These are phyloP conservation scores for Ziziphus jujuba DNA, from an alignment of 306 rosid genomes.

Conservation along the genomic window DNA sequence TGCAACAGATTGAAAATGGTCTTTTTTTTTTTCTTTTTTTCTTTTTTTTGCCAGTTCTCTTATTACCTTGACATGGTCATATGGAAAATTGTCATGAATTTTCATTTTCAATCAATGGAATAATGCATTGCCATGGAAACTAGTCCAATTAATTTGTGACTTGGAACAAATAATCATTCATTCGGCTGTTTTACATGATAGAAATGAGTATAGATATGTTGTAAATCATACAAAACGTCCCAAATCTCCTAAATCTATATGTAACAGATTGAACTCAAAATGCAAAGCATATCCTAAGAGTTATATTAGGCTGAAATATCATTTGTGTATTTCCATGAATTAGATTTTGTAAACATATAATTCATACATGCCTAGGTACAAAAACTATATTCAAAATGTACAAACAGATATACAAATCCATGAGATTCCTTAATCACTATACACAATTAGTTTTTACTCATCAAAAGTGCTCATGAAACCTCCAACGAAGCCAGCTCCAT, in stretches of 20 bases:
- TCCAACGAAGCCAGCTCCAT: slow-evolving; percentile 93
- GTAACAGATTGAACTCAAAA: neutral
- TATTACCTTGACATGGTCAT: neutral
- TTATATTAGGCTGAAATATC: neutral
- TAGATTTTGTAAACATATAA: too few relatives aligned
- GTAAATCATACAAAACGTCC: neutral
- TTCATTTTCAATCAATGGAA: neutral
- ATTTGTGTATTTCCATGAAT: too few relatives aligned
- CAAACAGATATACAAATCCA: neutral
- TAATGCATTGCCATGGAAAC: too few relatives aligned
- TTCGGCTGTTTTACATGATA: too few relatives aligned
- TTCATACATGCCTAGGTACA: too few relatives aligned
- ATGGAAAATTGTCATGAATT: neutral
- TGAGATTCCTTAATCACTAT: neutral
- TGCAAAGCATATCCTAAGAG: neutral
- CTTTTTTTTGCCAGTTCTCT: neutral
- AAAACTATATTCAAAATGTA: neutral
- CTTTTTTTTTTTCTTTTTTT: neutral
- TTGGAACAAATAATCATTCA: too few relatives aligned
- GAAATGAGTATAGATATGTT: too few relatives aligned
- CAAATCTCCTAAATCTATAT: neutral
- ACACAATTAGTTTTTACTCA: slow-evolving; percentile 17
- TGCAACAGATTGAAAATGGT: neutral
- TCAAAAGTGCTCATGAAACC: slow-evolving; percentile 90
- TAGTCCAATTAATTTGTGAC: too few relatives aligned